Evolutionary conservation across 2,329 filamentous ascomycete species (phyloP).

Genomic region (Colletotrichum sp.): DNA sequence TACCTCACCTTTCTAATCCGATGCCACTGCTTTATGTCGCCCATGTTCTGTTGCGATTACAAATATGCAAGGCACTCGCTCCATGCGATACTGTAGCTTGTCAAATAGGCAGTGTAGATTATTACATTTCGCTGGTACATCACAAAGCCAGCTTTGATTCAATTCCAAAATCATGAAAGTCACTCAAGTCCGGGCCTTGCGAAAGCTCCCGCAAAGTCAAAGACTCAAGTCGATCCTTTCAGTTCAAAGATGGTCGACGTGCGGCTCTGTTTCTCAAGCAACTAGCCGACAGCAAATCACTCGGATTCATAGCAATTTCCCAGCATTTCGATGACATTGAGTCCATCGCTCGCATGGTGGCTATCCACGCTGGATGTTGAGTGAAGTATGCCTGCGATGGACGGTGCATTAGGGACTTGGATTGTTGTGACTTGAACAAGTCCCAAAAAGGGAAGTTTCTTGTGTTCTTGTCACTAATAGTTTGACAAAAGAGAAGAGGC

Average conservation of each 20-base stretch:
- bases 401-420: not conserved
- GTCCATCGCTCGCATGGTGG: not conserved
- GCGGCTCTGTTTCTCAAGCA: not conserved
- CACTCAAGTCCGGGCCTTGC: no score
- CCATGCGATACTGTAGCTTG: rapidly evolving
- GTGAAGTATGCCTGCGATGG: not conserved
- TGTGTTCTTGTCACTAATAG: not conserved
- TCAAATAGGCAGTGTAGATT: not conserved
- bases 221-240: not conserved
- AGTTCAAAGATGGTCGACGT: not conserved
- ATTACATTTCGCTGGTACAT: not conserved
- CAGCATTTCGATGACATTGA: not conserved
- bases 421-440: not conserved
- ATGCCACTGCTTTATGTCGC: not conserved
- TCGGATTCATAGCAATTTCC: not conserved
- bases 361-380: not conserved
- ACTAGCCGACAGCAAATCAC: not conserved
- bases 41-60: rapidly evolving
- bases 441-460: not conserved
- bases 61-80: not conserved
- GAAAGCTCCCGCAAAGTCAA: not conserved
- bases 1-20: not conserved
- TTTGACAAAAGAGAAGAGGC: not conserved
- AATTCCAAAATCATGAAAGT: not conserved
- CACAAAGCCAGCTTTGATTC: not conserved